Percentiles rank a stretch among this genome's conserved stretches.
phyloP scores from a whole-genome alignment of 345 rosid genomes.

The Rhodamnia argentea region DNA sequence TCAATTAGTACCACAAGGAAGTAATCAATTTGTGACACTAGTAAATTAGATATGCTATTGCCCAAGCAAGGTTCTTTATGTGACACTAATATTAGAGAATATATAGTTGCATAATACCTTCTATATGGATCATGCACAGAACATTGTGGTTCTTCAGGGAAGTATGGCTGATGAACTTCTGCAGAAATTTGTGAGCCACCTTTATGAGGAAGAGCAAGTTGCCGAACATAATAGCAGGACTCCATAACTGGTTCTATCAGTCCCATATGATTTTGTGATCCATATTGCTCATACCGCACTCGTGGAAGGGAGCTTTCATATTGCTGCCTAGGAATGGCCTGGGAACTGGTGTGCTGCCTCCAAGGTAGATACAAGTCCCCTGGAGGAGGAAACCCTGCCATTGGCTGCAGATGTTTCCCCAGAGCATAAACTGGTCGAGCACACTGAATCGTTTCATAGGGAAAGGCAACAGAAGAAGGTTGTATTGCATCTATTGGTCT shows the following conservation, averaged over 20 bases:
- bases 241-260: neutral
- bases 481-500: neutral
- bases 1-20: neutral
- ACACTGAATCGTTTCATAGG: neutral
- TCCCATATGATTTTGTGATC: neutral
- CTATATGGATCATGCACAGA: slow-evolving; percentile 2
- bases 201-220: neutral
- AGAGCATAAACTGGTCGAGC: neutral
- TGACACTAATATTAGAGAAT: neutral
- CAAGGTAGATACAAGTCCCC: neutral
- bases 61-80: neutral
- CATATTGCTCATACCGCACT: neutral
- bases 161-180: slow-evolving; percentile 4
- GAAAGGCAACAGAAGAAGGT: neutral
- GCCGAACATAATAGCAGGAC: neutral
- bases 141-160: slow-evolving; percentile 5
- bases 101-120: slow-evolving; percentile 7
- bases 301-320: neutral
- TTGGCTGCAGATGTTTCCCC: neutral
- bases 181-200: neutral
- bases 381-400: slow-evolving; percentile 1
- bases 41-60: neutral
- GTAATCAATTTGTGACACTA: neutral
- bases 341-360: neutral
- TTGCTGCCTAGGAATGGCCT: neutral